Base-by-base conservation (phyloP, 1,284 basidiomycete genomes). In the Melampsora americana region DNA sequence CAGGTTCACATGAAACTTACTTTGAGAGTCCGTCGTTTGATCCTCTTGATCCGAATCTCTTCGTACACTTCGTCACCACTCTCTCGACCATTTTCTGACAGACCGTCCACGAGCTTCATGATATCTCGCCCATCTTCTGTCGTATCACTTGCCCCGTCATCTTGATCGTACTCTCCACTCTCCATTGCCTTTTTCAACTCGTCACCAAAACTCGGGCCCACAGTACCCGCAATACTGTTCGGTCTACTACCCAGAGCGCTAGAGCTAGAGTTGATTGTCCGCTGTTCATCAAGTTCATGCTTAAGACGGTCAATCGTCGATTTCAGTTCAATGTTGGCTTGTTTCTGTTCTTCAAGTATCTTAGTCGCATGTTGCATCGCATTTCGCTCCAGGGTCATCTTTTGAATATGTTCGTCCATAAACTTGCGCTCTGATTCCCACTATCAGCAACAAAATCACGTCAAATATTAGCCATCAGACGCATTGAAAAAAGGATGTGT, bases 311-410 rank as follows among this genome's bases (percentile, higher is more conserved):
- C 72, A 12, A 75, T 67, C 59, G 72, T 75, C 23, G 53, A 48
- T 18, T 75, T 67, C n/a, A 75, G 44, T 23, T 75, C 66, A 9
- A 68, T 44, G 32, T 75, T 75, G 5, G 65, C 65, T 62, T 60
- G 56, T 65, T 75, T 74, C 66, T 75, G 72, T 30, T 67, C 42
- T 32, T 75, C 72, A 14, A 75, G 67, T 60, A 61, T 61, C n/a
- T 26, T 30, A 20, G 53, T 26, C 32, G 72, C 65, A 23, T 56
- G 26, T 35, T 75, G 65, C 35, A 74, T 26, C 30, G 56, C 64
- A 32, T 60, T 32, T 44, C 64, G 50, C 35, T 74, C 71, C 26
- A 59, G 7, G n/a, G 39, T 35, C 20, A 66, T 50, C 32, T 62
- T 61, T 62, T 68, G 65, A 26, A 68, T 50, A 23, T 48, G 53